A percentile compares a stretch with the other conserved stretches of the same genome.
Conservation (phyloP, 2,329 filamentous ascomycete genomes). For the Microsporum audouinii region DNA sequence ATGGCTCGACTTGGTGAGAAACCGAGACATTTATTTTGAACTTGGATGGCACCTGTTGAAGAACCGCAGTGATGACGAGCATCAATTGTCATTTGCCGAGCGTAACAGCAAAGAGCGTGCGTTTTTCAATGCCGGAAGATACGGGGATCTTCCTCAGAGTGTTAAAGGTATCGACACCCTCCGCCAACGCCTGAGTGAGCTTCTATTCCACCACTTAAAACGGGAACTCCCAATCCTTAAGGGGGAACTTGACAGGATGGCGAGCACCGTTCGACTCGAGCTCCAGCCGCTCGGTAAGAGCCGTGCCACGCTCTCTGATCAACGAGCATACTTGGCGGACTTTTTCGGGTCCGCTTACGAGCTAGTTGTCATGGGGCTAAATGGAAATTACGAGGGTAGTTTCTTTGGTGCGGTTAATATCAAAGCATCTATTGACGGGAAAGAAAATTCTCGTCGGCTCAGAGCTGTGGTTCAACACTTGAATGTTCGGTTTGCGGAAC, state of each 20-base stretch:
- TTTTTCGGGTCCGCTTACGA: slow-evolving; percentile 30
- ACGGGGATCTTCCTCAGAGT: neutral
- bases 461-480: slow-evolving; percentile 23
- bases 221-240: slow-evolving; percentile 19
- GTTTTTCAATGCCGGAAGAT: slow-evolving; percentile 6
- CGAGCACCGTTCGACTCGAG: neutral
- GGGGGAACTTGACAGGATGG: slow-evolving; percentile 14
- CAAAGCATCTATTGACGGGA: neutral
- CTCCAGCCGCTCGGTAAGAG: slow-evolving; percentile 33
- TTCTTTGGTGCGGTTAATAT: slow-evolving; percentile 22
- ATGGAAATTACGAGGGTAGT: slow-evolving; percentile 24
- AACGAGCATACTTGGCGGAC: slow-evolving; percentile 35
- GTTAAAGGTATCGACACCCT: slow-evolving; percentile 7
- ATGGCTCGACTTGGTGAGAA: slow-evolving; percentile 18
- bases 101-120: slow-evolving; percentile 4
- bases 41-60: slow-evolving; percentile 23
- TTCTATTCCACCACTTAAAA: slow-evolving; percentile 21
- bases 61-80: slow-evolving; percentile 12
- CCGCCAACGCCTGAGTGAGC: slow-evolving; percentile 1
- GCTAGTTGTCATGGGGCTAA: slow-evolving; percentile 24
- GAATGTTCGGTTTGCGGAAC: slow-evolving; percentile 26
- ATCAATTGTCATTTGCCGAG: neutral
- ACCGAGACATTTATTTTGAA: slow-evolving; percentile 17
- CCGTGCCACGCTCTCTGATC: slow-evolving; percentile 27
- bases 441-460: slow-evolving; percentile 14